A percentile compares a stretch with the other conserved stretches of the same genome.
Evolutionary conservation across 805 yeast species (phyloP).

Genomic region (Suhomyces prunicola): DNA sequence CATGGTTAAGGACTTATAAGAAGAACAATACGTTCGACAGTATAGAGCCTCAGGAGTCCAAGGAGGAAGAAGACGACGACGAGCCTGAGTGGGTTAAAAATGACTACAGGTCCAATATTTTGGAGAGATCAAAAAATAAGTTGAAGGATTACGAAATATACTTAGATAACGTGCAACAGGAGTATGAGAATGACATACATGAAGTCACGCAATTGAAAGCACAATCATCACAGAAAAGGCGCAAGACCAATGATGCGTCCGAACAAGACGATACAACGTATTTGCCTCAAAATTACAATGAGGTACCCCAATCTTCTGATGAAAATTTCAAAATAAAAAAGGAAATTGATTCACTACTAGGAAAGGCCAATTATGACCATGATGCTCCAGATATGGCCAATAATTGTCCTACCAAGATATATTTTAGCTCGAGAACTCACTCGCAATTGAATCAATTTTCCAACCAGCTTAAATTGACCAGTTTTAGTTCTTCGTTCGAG

Average conservation of each 20-base stretch:
- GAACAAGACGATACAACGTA: conserved; percentile 13
- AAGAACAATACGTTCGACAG: conserved; percentile 11
- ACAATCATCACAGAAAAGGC: conserved; percentile 5
- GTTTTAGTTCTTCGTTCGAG: conserved; percentile 59
- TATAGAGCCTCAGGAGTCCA: background rate
- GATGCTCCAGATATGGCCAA: conserved; percentile 15
- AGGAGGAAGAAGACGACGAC: conserved; percentile 36
- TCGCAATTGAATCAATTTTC: conserved; percentile 83
- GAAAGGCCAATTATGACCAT: conserved; percentile 27
- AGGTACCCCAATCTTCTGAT: conserved; percentile 16
- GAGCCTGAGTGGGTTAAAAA: conserved; percentile 72
- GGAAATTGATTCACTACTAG: conserved; percentile 50
- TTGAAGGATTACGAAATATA: conserved; percentile 41
- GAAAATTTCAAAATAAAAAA: conserved; percentile 32
- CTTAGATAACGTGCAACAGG: conserved; percentile 31
- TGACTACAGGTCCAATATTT: conserved; percentile 30
- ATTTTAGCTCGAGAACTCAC: conserved; percentile 83
- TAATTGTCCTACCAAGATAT: conserved; percentile 45
- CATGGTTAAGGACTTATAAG: conserved; percentile 69
- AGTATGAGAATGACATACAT: conserved; percentile 14
- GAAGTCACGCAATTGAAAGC: conserved; percentile 12
- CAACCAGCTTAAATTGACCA: conserved; percentile 60
- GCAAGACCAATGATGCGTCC: conserved; percentile 2
- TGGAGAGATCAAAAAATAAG: conserved; percentile 21
- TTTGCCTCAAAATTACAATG: conserved; percentile 36